Evolutionary conservation across 1,139 yeast genomes (phyloP), one percentile per base, ranked within the genome.

Genomic region (Schizosaccharomyces versatilis): DNA sequence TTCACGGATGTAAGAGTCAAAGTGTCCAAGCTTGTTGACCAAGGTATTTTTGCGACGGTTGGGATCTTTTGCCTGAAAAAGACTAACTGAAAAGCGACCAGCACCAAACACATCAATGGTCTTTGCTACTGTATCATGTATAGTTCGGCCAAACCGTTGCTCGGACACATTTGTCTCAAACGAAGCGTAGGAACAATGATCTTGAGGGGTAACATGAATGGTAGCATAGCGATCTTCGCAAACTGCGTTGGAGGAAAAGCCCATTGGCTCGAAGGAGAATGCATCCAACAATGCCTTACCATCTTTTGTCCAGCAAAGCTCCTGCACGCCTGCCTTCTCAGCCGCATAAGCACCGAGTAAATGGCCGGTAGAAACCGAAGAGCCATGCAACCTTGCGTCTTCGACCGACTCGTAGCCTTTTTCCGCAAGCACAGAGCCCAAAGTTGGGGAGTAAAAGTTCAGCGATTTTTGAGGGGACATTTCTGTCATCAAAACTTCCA

Each of bases 181-280:
- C 14, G 95, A 84, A 12, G 97, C 97, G 68, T 90, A 90, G 2
- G 95, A 84, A 85, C 94, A 90, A 38, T 90, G 94, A 17, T 73
- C 67, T 67, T 90, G 97, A 0, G 98, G 98, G 0, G 98, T 90
- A 47, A 90, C 84, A 67, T 90, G 98, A 59, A 88, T 73, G 15
- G 97, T 90, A 66, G 84, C 86, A 70, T 88, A 90, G 66, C 76
- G 76, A 52, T 71, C 69, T n/a, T 39, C 19, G 41, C 38, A 39
- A 54, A 83, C 68, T 36, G 93, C 81, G 67, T 90, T 90, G 54
- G 95, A 84, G 1, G 95, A 84, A 65, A 79, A 90, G 14, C 98
- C 98, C 68, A 97, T 90, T 1, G 98, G 98, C n/a, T 84, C 73
- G 67, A 90, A 90, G 38, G 94, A 81, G 69, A 86, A 90, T 5